Percentiles rank a stretch among this genome's conserved stretches.
phyloP scores from a whole-genome alignment of 768 basidiomycete species.

The Melanogaster broomeanus region DNA sequence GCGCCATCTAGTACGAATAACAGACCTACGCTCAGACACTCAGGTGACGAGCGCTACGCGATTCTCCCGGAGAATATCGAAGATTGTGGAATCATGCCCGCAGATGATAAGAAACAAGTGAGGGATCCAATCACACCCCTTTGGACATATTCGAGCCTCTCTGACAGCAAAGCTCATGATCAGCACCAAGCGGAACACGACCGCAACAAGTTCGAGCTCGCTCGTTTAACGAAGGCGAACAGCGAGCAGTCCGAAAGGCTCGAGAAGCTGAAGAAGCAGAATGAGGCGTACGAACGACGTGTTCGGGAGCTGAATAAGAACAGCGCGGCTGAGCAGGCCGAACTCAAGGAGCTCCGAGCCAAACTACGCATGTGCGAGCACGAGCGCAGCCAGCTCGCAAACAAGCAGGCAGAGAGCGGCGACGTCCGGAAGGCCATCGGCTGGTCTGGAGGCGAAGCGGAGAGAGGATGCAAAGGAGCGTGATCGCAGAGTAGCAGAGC shows the following conservation, averaged over 20 bases:
- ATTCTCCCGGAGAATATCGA: slow-evolving; percentile 63
- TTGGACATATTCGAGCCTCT: background rate
- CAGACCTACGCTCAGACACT: slow-evolving; percentile 22
- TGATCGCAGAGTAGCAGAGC: slow-evolving; percentile 54
- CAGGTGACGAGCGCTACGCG: slow-evolving; percentile 48
- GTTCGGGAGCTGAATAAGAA: slow-evolving; percentile 62
- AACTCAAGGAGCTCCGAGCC: slow-evolving; percentile 61
- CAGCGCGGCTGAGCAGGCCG: slow-evolving; percentile 50
- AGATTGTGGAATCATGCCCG: slow-evolving; percentile 60
- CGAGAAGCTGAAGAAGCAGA: slow-evolving; percentile 67
- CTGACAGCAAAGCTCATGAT: slow-evolving; percentile 2
- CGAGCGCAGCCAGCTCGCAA: slow-evolving; percentile 50
- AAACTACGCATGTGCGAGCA: slow-evolving; percentile 62
- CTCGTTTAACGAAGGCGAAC: slow-evolving; percentile 45
- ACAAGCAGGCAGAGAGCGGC: slow-evolving; percentile 51
- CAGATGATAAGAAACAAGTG: slow-evolving; percentile 67
- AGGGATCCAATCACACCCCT: slow-evolving; percentile 19
- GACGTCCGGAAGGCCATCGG: slow-evolving; percentile 54
- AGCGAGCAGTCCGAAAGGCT: slow-evolving; percentile 52
- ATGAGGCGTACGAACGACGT: slow-evolving; percentile 54
- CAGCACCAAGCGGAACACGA: slow-evolving; percentile 68
- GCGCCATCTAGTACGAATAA: slow-evolving; percentile 33
- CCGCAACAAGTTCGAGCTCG: slow-evolving; percentile 56
- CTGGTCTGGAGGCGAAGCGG: slow-evolving; percentile 48
- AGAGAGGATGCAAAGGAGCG: slow-evolving; percentile 56